Evolutionary conservation across 768 basidiomycete species (phyloP).

Genomic region (Tephrocybe sp.): DNA sequence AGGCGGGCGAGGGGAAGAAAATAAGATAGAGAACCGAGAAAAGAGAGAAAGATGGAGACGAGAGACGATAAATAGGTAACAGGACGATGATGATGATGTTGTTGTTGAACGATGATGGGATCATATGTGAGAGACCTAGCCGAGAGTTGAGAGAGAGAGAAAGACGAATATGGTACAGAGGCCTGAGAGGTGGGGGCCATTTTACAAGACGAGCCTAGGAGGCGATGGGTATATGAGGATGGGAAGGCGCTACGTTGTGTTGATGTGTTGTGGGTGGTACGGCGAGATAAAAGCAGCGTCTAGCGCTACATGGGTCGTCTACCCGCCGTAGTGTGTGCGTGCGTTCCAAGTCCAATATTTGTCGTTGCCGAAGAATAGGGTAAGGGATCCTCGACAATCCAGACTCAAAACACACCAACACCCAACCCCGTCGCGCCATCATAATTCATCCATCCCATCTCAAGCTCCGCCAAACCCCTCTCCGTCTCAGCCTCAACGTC

Average conservation of each 20-base stretch:
- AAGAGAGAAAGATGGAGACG: slow-evolving; percentile 3
- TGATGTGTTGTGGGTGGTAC: no score
- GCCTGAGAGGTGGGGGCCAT: no score
- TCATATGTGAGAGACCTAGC: no score
- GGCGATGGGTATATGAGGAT: no score
- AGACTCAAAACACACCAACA: slow-evolving; percentile 14
- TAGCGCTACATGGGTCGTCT: no score
- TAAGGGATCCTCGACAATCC: not conserved
- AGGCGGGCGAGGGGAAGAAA: slow-evolving; percentile 1
- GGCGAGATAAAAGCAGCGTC: no score
- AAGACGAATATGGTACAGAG: not conserved
- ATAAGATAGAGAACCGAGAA: slow-evolving; percentile 2
- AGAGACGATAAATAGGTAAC: not conserved
- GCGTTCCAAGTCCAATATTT: not conserved
- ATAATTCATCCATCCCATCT: slow-evolving; percentile 12
- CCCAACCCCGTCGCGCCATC: slow-evolving; percentile 8
- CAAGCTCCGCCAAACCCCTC: slow-evolving; percentile 9
- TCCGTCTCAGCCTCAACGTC: slow-evolving; percentile 2
- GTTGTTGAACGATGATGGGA: not conserved
- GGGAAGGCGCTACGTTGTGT: no score
- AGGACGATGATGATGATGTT: not conserved
- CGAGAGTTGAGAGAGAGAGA: slow-evolving; percentile 1
- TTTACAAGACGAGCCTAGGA: no score
- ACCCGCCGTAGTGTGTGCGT: no score
- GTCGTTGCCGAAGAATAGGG: not conserved